Conservation (phyloP, 192 early-diverging fungal species). For the Powellomyces hirtus region DNA sequence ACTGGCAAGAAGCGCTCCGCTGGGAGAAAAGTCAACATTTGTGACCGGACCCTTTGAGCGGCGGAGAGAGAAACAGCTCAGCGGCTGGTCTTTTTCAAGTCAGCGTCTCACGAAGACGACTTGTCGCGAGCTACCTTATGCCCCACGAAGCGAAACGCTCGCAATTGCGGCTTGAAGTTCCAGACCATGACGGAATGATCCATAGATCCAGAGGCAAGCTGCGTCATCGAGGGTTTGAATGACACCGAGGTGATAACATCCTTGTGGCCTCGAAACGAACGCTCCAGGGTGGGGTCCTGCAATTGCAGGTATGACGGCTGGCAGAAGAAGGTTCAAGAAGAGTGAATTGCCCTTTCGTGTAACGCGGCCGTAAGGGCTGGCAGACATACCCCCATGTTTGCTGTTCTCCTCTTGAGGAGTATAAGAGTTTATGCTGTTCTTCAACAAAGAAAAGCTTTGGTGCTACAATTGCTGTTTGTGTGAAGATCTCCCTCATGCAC, state of each 20-base stretch:
- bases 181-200: constrained; percentile 64
- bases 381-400: too few relatives aligned
- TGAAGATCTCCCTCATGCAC: too few relatives aligned
- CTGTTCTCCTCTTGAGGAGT: too few relatives aligned
- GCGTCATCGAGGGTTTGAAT: constrained; percentile 59
- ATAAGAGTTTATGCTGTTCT: too few relatives aligned
- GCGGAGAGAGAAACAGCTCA: not conserved
- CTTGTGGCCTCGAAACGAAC: constrained; percentile 61
- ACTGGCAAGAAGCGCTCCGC: constrained; percentile 54
- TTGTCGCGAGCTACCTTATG: constrained; percentile 41
- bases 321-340: too few relatives aligned
- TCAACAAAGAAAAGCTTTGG: too few relatives aligned
- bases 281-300: constrained; percentile 53
- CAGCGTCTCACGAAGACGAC: not conserved
- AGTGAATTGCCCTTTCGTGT: too few relatives aligned
- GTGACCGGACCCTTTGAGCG: constrained; percentile 48
- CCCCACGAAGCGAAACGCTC: constrained; percentile 59
- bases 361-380: too few relatives aligned
- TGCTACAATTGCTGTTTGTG: too few relatives aligned
- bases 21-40: constrained; percentile 50
- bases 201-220: constrained; percentile 53
- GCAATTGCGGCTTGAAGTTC: constrained; percentile 61
- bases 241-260: constrained; percentile 51
- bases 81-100: not conserved
- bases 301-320: constrained; percentile 24